Conservation (phyloP, 1,139 yeast species). For the Yamadazyma atlantica region DNA sequence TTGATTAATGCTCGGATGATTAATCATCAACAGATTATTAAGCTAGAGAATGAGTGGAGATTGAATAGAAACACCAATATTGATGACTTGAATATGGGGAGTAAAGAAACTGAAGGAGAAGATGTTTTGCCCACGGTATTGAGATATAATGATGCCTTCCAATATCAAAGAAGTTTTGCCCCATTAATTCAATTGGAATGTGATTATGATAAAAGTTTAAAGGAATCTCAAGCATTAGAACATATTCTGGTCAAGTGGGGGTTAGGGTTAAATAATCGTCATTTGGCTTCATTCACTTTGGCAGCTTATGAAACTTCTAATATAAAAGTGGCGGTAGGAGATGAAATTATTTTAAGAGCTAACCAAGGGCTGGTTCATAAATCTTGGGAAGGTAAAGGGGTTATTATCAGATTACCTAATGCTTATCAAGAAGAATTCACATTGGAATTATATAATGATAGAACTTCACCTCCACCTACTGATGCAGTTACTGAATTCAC, state of each 20-base stretch:
- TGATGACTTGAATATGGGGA: conserved; percentile 50
- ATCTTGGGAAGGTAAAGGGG: conserved; percentile 74
- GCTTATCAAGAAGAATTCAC: conserved; percentile 70
- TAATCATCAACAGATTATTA: conserved; percentile 64
- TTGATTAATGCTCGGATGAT: conserved; percentile 52
- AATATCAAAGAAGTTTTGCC: conserved; percentile 82
- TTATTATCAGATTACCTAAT: conserved; percentile 69
- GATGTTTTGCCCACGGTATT: conserved; percentile 70
- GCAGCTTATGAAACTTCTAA: conserved; percentile 67
- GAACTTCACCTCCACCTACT: conserved; percentile 48
- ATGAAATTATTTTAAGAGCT: conserved; percentile 68
- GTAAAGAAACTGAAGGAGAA: conserved; percentile 14
- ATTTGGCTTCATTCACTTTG: conserved; percentile 67
- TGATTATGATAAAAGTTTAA: conserved; percentile 70
- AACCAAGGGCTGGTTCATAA: conserved; percentile 44
- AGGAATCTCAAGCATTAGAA: conserved; percentile 78
- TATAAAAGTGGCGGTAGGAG: conserved; percentile 81
- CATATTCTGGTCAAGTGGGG: conserved; percentile 79
- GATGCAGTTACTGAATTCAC: conserved; percentile 67
- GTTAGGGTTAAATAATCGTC: conserved; percentile 60
- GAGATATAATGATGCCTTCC: conserved; percentile 80
- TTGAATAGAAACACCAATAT: conserved; percentile 67
- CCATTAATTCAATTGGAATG: conserved; percentile 83
- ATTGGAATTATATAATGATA: conserved; percentile 52
- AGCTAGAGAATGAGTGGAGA: conserved; percentile 83